These are phyloP conservation scores for Bolboschoenus planiculmis DNA, from an alignment of 176 grass and related monocot genomes.

Conservation along the genomic window DNA sequence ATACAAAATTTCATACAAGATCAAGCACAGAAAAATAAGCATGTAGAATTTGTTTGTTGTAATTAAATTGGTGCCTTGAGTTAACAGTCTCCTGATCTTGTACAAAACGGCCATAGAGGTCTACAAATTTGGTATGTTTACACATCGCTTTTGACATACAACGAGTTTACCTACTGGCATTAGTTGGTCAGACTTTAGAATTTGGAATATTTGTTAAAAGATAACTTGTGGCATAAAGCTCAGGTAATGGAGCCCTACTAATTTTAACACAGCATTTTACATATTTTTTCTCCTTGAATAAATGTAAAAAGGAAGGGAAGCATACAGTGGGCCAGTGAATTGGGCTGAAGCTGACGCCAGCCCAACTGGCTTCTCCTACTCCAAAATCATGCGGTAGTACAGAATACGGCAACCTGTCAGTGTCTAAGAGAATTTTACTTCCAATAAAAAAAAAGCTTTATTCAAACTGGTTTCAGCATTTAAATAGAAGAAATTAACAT, in stretches of 20 bases:
- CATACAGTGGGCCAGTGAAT: slow-evolving; percentile 58
- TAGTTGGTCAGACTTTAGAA: background rate
- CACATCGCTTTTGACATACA: background rate
- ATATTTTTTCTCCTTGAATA: background rate
- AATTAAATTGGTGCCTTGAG: background rate
- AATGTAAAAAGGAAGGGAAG: background rate
- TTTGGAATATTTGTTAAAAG: background rate
- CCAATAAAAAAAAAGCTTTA: background rate
- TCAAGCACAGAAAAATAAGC: background rate
- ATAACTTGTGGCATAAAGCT: background rate
- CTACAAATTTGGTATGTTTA: background rate
- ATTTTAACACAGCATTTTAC: background rate
- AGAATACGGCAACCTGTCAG: slow-evolving; percentile 77
- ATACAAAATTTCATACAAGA: background rate
- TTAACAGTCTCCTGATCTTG: background rate
- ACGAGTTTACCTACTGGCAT: background rate
- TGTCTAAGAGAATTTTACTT: slow-evolving; percentile 48
- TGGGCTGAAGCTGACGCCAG: slow-evolving; percentile 72
- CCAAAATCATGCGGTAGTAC: slow-evolving; percentile 70
- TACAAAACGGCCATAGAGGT: background rate
- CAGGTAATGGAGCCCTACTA: background rate
- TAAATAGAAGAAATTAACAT: slow-evolving; percentile 30
- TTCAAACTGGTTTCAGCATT: background rate
- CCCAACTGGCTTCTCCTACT: slow-evolving; percentile 85
- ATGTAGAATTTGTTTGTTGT: background rate